These are phyloP conservation scores for Coniochaeta hoffmannii DNA, from an alignment of 2,329 filamentous ascomycete species.

Conservation along the genomic window DNA sequence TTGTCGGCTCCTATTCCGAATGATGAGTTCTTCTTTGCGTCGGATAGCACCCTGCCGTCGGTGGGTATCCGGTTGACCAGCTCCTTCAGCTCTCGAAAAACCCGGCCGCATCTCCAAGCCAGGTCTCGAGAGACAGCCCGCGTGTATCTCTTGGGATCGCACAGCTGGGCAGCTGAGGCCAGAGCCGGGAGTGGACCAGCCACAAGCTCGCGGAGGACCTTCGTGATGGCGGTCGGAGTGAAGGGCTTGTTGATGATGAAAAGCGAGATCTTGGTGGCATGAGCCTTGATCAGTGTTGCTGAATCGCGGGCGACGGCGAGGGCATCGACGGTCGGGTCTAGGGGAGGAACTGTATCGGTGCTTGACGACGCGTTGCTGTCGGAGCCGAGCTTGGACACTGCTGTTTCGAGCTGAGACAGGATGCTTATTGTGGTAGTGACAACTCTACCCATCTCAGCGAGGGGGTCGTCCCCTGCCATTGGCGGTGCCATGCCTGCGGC, in stretches of 20 bases:
- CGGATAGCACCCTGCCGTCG: slow-evolving; percentile 46
- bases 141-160: slow-evolving; percentile 55
- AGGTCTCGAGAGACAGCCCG: slow-evolving; percentile 56
- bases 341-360: slow-evolving; percentile 7
- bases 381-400: slow-evolving; percentile 31
- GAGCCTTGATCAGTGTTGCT: slow-evolving; percentile 66
- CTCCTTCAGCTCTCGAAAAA: slow-evolving; percentile 54
- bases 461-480: slow-evolving; percentile 4
- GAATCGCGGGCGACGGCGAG: slow-evolving; percentile 66
- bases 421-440: slow-evolving; percentile 15
- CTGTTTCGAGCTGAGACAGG: slow-evolving; percentile 23
- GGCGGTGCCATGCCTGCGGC: background rate
- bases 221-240: slow-evolving; percentile 66
- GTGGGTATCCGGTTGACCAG: slow-evolving; percentile 54
- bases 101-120: slow-evolving; percentile 46
- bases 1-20: slow-evolving; percentile 28
- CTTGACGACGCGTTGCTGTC: slow-evolving; percentile 9
- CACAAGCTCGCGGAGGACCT: slow-evolving; percentile 65
- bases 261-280: slow-evolving; percentile 81
- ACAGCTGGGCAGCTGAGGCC: slow-evolving; percentile 61
- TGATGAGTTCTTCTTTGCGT: slow-evolving; percentile 37
- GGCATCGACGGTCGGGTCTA: slow-evolving; percentile 34
- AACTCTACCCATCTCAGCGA: slow-evolving; percentile 15
- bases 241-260: slow-evolving; percentile 83
- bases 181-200: slow-evolving; percentile 67